Evolutionary conservation across 1,284 basidiomycete species (phyloP).

Genomic region (Exobasidium cylindrosporum): DNA sequence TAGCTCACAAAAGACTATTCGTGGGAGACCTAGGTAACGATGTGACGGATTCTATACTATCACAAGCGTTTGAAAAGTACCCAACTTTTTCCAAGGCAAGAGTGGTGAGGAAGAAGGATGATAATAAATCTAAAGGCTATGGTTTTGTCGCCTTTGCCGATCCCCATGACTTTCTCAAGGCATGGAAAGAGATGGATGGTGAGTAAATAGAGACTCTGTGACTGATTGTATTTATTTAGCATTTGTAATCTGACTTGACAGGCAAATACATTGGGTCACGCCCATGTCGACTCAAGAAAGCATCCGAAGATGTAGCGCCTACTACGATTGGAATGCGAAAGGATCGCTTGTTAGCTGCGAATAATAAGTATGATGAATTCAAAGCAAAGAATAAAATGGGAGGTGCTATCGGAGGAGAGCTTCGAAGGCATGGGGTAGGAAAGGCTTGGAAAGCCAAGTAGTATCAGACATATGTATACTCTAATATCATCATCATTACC

Average conservation of each 20-base stretch:
- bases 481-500: background rate
- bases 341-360: conserved; percentile 44
- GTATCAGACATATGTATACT: background rate
- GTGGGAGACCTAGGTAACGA: conserved; percentile 98
- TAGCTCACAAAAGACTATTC: conserved; percentile 96
- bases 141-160: conserved; percentile 98
- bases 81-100: conserved; percentile 88
- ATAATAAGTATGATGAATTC: conserved; percentile 38
- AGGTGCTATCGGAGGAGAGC: conserved; percentile 43
- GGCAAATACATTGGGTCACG: conserved; percentile 51
- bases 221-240: background rate
- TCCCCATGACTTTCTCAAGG: conserved; percentile 94
- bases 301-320: conserved; percentile 38
- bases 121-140: conserved; percentile 79
- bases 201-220: conserved; percentile 9
- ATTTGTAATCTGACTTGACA: conserved; percentile 6
- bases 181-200: conserved; percentile 99
- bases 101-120: conserved; percentile 82
- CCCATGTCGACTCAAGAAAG: conserved; percentile 51
- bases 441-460: conserved; percentile 12
- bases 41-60: conserved; percentile 87
- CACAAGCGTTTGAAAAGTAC: conserved; percentile 85
- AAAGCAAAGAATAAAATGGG: conserved; percentile 46
- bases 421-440: conserved; percentile 28
- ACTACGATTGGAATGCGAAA: conserved; percentile 50